A percentile compares a stretch with the other conserved stretches of the same genome.
Conservation (phyloP, 2,329 filamentous ascomycete genomes). For the Microcyclosporella mali region DNA sequence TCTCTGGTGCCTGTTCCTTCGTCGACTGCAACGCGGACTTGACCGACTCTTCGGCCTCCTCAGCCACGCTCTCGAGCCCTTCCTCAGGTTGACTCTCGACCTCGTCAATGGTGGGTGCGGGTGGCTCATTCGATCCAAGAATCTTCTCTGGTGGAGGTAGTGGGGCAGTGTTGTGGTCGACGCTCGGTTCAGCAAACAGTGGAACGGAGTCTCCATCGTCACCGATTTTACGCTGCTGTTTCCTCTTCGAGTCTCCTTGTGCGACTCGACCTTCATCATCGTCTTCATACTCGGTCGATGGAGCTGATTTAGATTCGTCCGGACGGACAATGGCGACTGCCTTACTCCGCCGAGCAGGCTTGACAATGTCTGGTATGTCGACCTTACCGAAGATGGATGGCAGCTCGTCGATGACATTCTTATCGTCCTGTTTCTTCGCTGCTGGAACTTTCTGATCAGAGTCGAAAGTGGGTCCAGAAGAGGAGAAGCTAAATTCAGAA, state of each 20-base stretch:
- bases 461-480: constrained; percentile 24
- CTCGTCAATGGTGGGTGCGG: constrained; percentile 14
- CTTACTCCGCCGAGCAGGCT: constrained; percentile 67
- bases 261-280: constrained; percentile 56
- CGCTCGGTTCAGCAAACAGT: constrained; percentile 57
- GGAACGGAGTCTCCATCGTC: constrained; percentile 68
- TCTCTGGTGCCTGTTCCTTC: constrained; percentile 2
- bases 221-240: constrained; percentile 63
- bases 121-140: constrained; percentile 19
- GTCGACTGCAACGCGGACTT: constrained; percentile 4
- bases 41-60: constrained; percentile 10
- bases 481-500: constrained; percentile 35
- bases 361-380: constrained; percentile 61
- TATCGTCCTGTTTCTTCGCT: constrained; percentile 18
- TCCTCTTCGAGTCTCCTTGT: constrained; percentile 63
- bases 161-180: constrained; percentile 23
- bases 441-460: constrained; percentile 11
- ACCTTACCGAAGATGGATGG: constrained; percentile 33
- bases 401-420: constrained; percentile 33
- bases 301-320: constrained; percentile 24
- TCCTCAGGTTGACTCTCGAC: constrained; percentile 9
- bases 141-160: constrained; percentile 19
- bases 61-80: constrained; percentile 11
- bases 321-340: constrained; percentile 69
- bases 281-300: constrained; percentile 36